phyloP scores from a whole-genome alignment of 2,329 filamentous ascomycete species.

The Keithomyces neogunnii region DNA sequence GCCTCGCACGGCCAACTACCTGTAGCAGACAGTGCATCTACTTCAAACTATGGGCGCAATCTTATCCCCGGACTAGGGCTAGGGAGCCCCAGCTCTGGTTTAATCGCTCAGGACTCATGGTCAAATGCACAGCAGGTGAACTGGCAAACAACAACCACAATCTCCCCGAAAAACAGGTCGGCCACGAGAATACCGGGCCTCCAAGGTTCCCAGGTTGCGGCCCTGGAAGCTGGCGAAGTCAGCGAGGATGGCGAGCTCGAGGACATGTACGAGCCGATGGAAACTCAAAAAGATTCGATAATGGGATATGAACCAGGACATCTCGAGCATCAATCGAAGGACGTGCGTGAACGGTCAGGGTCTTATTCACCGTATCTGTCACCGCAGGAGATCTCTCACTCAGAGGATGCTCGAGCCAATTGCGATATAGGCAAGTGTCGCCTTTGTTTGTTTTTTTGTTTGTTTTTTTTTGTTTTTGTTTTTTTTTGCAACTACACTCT shows the following conservation, averaged over 20 bases:
- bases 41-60: slow-evolving; percentile 13
- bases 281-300: slow-evolving; percentile 1
- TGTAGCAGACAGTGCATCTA: slow-evolving; percentile 15
- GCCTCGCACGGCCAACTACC: background rate
- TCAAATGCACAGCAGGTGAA: slow-evolving; percentile 1
- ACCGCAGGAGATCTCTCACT: slow-evolving; percentile 31
- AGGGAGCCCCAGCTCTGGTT: slow-evolving; percentile 13
- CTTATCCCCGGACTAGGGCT: slow-evolving; percentile 27
- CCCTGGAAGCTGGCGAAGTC: slow-evolving; percentile 65
- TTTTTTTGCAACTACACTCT: background rate
- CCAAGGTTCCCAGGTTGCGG: slow-evolving; percentile 7
- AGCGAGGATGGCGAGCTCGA: slow-evolving; percentile 56
- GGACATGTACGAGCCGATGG: slow-evolving; percentile 41
- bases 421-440: background rate
- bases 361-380: slow-evolving; percentile 47
- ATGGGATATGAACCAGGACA: background rate
- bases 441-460: no score
- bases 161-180: background rate
- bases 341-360: slow-evolving; percentile 33
- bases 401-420: background rate
- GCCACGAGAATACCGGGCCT: slow-evolving; percentile 5
- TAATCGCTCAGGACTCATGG: slow-evolving; percentile 12
- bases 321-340: background rate
- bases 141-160: background rate
- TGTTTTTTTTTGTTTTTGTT: no score